These are phyloP conservation scores for Pontederia crassipes DNA, from an alignment of 176 grass and related monocot species.

Conservation along the genomic window DNA sequence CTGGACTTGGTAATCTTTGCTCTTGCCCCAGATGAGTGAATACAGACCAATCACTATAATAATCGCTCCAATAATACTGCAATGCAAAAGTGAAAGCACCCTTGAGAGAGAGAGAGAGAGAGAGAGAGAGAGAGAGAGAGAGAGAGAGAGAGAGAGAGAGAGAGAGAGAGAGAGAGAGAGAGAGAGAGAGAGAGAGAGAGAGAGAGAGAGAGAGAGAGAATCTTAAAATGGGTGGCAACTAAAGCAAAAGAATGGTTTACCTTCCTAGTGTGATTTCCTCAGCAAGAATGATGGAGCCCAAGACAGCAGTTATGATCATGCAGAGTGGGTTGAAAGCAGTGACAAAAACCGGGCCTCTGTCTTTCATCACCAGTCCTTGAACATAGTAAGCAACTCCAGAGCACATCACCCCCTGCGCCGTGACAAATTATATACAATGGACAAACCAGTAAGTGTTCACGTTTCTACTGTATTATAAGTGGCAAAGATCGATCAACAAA, in stretches of 20 bases:
- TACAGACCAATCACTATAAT: constrained; percentile 8
- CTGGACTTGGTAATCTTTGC: background rate
- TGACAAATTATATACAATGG: background rate
- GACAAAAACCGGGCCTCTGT: constrained; percentile 42
- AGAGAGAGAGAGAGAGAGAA: background rate
- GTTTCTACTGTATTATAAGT: background rate
- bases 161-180: too few species aligned
- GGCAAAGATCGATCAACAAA: background rate
- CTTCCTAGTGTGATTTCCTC: constrained; percentile 38
- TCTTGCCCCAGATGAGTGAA: constrained; percentile 4
- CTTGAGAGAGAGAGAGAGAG: too few species aligned
- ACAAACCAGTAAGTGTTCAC: background rate
- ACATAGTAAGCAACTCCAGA: constrained; percentile 39
- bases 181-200: too few species aligned
- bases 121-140: too few species aligned
- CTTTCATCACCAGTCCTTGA: constrained; percentile 41
- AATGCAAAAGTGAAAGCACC: background rate
- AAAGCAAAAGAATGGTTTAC: background rate
- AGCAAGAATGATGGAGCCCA: constrained; percentile 40
- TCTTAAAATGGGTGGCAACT: background rate
- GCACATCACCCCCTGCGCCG: constrained; percentile 36
- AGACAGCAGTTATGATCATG: constrained; percentile 36
- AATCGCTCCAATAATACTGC: background rate
- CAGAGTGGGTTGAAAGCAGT: constrained; percentile 48
- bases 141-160: too few species aligned